Evolutionary conservation across 495 filamentous ascomycete genomes (phyloP).

Genomic region (Aspergillus bertholletiae): DNA sequence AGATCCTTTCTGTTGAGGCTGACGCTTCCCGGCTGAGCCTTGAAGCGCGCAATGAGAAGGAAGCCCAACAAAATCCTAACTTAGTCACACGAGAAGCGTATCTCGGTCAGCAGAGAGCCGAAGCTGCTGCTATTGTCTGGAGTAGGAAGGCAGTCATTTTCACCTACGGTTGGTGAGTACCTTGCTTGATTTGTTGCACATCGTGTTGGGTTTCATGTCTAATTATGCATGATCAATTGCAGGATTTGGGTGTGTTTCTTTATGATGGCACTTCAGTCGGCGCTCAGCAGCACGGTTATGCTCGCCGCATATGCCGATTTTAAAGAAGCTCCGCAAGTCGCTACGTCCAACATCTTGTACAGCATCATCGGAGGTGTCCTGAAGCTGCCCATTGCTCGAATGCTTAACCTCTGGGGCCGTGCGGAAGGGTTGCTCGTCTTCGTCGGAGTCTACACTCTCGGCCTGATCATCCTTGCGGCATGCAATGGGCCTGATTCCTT

Average conservation of each 20-base stretch:
- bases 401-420: conserved; percentile 64
- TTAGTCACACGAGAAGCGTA: conserved; percentile 28
- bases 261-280: conserved; percentile 37
- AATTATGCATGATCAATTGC: neutral
- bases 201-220: neutral
- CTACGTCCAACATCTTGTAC: conserved; percentile 33
- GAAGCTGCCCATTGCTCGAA: conserved; percentile 64
- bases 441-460: conserved; percentile 34
- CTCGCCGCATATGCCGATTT: conserved; percentile 33
- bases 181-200: neutral
- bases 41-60: conserved; percentile 26
- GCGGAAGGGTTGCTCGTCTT: conserved; percentile 48
- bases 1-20: conserved; percentile 6
- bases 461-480: conserved; percentile 47
- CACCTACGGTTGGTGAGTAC: conserved; percentile 36
- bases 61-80: conserved; percentile 23
- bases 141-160: conserved; percentile 29
- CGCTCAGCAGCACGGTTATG: conserved; percentile 26
- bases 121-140: conserved; percentile 38
- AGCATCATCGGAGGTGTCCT: conserved; percentile 60
- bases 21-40: conserved; percentile 10
- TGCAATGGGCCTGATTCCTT: conserved; percentile 45
- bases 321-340: conserved; percentile 27
- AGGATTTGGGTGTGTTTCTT: conserved; percentile 46
- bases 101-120: conserved; percentile 39